Evolutionary conservation across 495 filamentous ascomycete species (phyloP).

Genomic region (Amniculicola lignicola): DNA sequence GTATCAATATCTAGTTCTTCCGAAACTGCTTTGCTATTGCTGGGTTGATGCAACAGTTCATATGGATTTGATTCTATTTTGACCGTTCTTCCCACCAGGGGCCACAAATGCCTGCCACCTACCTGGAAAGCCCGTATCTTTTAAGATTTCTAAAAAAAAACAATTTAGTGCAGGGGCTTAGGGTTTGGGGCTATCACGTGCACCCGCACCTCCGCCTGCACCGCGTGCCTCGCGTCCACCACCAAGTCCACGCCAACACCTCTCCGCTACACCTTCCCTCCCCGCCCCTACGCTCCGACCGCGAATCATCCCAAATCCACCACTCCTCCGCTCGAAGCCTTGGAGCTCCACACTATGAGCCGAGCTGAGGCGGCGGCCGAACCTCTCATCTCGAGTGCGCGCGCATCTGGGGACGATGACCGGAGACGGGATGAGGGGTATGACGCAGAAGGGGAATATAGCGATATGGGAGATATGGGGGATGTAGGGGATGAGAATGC

Average conservation of each 20-base stretch:
- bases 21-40: no score
- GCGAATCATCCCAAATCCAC: not conserved
- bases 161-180: no score
- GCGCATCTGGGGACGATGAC: not conserved
- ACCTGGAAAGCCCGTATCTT: no score
- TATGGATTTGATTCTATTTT: no score
- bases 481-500: slow-evolving; percentile 18
- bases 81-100: no score
- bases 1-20: no score
- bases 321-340: slow-evolving; percentile 12
- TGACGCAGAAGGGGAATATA: not conserved
- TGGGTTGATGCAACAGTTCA: no score
- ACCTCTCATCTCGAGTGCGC: slow-evolving; percentile 20
- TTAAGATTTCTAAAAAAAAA: no score
- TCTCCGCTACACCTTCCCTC: not conserved
- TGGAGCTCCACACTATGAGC: slow-evolving; percentile 30
- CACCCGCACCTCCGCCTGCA: not conserved
- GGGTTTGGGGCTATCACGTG: no score
- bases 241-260: not conserved
- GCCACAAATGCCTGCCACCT: no score
- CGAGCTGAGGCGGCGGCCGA: slow-evolving; percentile 7
- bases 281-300: not conserved
- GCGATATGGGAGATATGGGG: slow-evolving; percentile 1
- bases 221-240: not conserved
- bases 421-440: not conserved